Percentiles rank a stretch among this genome's conserved stretches.
phyloP scores from a whole-genome alignment of 1,139 yeast species.

The Blastobotrys capitulatus region DNA sequence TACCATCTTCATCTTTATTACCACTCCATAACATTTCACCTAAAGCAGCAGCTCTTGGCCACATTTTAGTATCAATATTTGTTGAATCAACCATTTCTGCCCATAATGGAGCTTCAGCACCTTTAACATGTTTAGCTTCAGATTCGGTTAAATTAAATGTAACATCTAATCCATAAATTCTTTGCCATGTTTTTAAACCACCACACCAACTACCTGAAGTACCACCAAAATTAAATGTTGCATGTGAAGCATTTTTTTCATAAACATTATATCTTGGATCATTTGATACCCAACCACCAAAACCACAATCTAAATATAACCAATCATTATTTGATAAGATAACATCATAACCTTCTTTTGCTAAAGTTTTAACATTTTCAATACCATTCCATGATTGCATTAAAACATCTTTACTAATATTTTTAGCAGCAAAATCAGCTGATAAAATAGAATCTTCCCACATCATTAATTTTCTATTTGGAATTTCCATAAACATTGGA shows the following conservation, averaged over 20 bases:
- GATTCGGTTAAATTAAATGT: constrained; percentile 35
- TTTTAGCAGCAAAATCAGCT: constrained; percentile 20
- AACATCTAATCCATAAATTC: constrained; percentile 42
- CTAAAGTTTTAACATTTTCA: constrained; percentile 33
- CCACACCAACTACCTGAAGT: constrained; percentile 47
- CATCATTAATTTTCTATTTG: constrained; percentile 33
- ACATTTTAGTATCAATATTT: constrained; percentile 39
- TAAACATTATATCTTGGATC: constrained; percentile 35
- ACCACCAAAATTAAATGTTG: constrained; percentile 33
- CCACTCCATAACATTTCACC: constrained; percentile 48
- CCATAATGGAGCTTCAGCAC: constrained; percentile 47
- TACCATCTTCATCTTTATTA: constrained; percentile 34
- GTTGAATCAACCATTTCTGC: constrained; percentile 41
- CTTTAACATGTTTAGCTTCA: constrained; percentile 37
- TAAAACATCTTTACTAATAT: constrained; percentile 33
- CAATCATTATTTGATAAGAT: constrained; percentile 40
- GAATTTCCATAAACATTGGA: constrained; percentile 36
- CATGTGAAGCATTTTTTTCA: constrained; percentile 24
- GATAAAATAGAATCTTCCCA: constrained; percentile 44
- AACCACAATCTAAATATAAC: constrained; percentile 46
- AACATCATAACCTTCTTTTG: constrained; percentile 41
- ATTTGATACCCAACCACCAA: constrained; percentile 41
- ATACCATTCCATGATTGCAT: constrained; percentile 41
- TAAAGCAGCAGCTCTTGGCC: constrained; percentile 48
- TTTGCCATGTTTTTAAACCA: constrained; percentile 48